phyloP scores from a whole-genome alignment of 352 stramenopile genomes.

The Nothophytophthora sp. region DNA sequence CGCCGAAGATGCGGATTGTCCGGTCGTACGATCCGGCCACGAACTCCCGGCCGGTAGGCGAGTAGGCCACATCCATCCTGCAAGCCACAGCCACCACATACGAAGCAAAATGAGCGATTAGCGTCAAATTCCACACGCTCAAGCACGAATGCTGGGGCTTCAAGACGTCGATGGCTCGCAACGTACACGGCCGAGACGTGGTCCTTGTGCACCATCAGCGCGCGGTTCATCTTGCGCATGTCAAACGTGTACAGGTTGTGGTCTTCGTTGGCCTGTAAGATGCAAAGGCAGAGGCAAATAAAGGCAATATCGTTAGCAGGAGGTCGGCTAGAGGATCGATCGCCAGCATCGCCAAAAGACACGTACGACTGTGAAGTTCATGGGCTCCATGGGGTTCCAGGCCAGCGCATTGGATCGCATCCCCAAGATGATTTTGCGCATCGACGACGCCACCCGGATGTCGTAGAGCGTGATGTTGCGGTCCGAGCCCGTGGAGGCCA shows the following conservation, averaged over 20 bases:
- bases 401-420: constrained; percentile 98
- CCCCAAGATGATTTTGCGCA: constrained; percentile 96
- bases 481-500: constrained; percentile 96
- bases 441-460: constrained; percentile 86
- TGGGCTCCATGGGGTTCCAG: constrained; percentile 99
- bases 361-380: constrained; percentile 97
- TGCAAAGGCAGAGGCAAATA: too few relatives aligned
- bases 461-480: constrained; percentile 94
- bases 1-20: constrained; percentile 98
- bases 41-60: constrained; percentile 98
- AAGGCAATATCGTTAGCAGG: too few relatives aligned
- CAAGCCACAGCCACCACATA: too few relatives aligned
- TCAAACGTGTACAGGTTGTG: constrained; percentile 99
- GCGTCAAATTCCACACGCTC: too few relatives aligned
- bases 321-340: too few relatives aligned
- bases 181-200: constrained; percentile 97
- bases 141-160: too few relatives aligned
- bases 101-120: too few relatives aligned
- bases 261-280: constrained; percentile 96
- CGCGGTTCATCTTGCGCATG: constrained; percentile 96
- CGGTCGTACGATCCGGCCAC: constrained; percentile 98
- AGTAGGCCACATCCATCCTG: constrained; percentile 97
- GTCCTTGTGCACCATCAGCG: constrained; percentile 98
- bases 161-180: too few relatives aligned
- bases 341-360: too few relatives aligned